A percentile compares a stretch with the other conserved stretches of the same genome.
phyloP scores from a whole-genome alignment of 2,329 filamentous ascomycete genomes.

The Penicillium sp. region DNA sequence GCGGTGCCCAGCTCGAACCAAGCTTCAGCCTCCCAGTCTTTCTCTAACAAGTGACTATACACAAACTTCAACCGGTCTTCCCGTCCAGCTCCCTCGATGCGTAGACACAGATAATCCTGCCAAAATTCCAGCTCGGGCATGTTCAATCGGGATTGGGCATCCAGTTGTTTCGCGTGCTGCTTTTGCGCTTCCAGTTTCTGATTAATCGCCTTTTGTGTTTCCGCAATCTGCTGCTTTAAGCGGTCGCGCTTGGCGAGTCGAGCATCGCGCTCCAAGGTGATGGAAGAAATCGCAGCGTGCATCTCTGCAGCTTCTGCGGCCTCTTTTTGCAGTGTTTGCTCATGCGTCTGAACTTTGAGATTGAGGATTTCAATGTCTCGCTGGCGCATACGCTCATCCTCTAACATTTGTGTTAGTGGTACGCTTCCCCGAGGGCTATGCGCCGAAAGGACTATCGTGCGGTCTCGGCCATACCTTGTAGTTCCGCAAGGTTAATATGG shows the following conservation, averaged over 20 bases:
- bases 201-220: slow-evolving; percentile 43
- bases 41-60: slow-evolving; percentile 79
- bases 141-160: slow-evolving; percentile 81
- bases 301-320: slow-evolving; percentile 58
- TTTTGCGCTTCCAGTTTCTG: slow-evolving; percentile 43
- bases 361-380: slow-evolving; percentile 74
- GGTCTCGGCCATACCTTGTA: slow-evolving; percentile 60
- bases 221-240: slow-evolving; percentile 50
- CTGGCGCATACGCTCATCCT: slow-evolving; percentile 85
- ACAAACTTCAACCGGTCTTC: slow-evolving; percentile 85
- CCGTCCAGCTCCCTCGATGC: slow-evolving; percentile 81
- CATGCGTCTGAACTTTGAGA: slow-evolving; percentile 51
- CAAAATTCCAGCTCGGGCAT: slow-evolving; percentile 92
- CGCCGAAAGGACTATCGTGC: background rate
- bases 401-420: slow-evolving; percentile 41
- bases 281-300: slow-evolving; percentile 53
- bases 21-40: slow-evolving; percentile 80
- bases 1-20: slow-evolving; percentile 88
- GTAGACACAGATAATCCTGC: slow-evolving; percentile 81
- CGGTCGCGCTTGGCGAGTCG: slow-evolving; percentile 51
- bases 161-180: slow-evolving; percentile 60
- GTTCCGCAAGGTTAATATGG: slow-evolving; percentile 78
- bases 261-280: slow-evolving; percentile 51
- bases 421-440: background rate
- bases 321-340: slow-evolving; percentile 53